Evolutionary conservation across 148 eudicot species (phyloP), one percentile per base, ranked within the genome.

Genomic region (Silene conica): DNA sequence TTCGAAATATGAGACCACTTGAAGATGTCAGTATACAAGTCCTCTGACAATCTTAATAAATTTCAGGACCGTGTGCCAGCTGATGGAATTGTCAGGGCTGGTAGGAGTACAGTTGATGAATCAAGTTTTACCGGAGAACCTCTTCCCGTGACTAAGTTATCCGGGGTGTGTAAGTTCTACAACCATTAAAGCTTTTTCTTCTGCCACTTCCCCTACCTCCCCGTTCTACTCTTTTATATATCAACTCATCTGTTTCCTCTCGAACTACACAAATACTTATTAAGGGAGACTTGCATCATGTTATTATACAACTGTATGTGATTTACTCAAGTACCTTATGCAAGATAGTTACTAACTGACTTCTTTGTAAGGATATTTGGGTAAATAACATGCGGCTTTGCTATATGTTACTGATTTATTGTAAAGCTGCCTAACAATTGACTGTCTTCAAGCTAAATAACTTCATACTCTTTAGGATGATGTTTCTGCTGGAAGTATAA

Each of bases 71-170:
- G 96, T 58, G 79, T 95, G 80, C 97, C 98, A 69, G 97, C 94
- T 69, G 98, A 95, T 90, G 98, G 98, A 63, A 83, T 87, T 75
- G 97, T 95, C 72, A 82, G 78, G 77, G 89, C 90, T 67, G 97
- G 98, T 80, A 92, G 96, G 84, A 95, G 98, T 83, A 87, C 97
- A 62, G 90, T 95, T 68, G 98, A 95, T 46, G 97, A 95, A 81
- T 95, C 98, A 71, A 92, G 98, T 79, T 95, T 95, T 77, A 87
- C 98, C 8, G 98, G 97, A 67, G 97, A 92, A 81, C 97, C 96
- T 77, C 77, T 95, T 54, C 97, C 96, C 54, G 97, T 92, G 76
- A 95, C 96, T 23, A 94, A 94, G 81, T 71, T 91, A 67, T 86
- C 90, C 18, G 98, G 97, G 91, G 98, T 91, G 86, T 63, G 63